Evolutionary conservation across 2,329 filamentous ascomycete genomes (phyloP), one percentile per base, ranked within the genome.

Genomic region (Alternaria incomplexa): DNA sequence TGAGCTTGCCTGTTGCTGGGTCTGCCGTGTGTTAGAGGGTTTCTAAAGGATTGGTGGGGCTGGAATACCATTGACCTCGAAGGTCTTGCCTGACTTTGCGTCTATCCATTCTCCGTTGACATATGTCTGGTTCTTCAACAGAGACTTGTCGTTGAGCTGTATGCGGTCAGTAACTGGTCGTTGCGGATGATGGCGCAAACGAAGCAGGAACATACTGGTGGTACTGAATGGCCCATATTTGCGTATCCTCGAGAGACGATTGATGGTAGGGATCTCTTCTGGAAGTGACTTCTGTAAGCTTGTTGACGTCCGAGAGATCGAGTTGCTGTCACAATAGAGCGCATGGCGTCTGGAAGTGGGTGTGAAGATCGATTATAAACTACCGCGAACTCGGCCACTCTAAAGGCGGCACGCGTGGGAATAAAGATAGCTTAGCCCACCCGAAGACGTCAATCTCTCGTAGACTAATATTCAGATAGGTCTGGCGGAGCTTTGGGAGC

Each of bases 81-180:
- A 99, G 48, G 93, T 97, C 86, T 96, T 90, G 77, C 93, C 93
- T 1, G 93, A 97, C 75, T 89, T 88, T 71, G 95, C 92, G 72
- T 87, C 86, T 65, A 96, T 88, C 92, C 94, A 99, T 86, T 97
- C 87, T 75, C 96, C 96, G 79, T 99, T 95, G 76, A 98, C 90
- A 77, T 95, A 97, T 74, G 89, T 83, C 77, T 94, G 88, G 71
- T 90, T 88, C 84, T 96, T 97, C 74, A 98, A 88, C 63, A 99
- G 87, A 23, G 80, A 83, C 66, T 81, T 80, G 72, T 85, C 83
- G 63, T 80, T 84, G 64, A 85, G 80, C 81, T 82, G 62, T 22
- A 22, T 22, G 10, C n/a, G n/a, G 63, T 73, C 52, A 76, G 67
- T 44, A 22, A 20, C 22, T n/a, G 20, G 15, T 46, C 59, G 32